These are phyloP conservation scores for Gossypioides kirkii DNA, from an alignment of 345 rosid species.

Conservation along the genomic window DNA sequence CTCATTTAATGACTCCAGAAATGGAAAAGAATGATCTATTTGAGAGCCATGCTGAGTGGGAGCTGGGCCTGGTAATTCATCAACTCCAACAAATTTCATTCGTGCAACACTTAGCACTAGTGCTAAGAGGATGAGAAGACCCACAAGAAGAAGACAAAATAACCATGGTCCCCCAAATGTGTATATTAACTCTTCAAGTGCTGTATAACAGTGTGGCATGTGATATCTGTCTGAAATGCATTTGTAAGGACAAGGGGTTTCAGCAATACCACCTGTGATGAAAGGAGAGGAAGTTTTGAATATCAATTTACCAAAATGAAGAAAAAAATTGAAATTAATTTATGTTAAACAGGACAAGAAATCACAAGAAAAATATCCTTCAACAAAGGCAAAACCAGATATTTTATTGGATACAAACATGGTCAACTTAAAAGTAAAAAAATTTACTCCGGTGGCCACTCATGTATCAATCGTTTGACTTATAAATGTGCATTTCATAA, in stretches of 20 bases:
- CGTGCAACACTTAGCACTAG: conserved; percentile 95
- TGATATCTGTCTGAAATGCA: conserved; percentile 93
- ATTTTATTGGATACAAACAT: too few species aligned
- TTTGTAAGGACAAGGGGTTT: conserved; percentile 88
- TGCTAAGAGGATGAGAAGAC: conserved; percentile 85
- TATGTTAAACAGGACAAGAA: neutral
- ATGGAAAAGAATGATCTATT: conserved; percentile 92
- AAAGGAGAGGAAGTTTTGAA: neutral
- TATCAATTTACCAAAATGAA: neutral
- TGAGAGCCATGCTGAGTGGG: conserved; percentile 92
- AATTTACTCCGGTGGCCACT: too few species aligned
- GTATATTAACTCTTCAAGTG: conserved; percentile 95
- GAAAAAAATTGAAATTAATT: neutral
- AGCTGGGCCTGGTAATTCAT: conserved; percentile 85
- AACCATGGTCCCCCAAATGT: conserved; percentile 99
- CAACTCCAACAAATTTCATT: conserved; percentile 93
- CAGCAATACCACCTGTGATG: conserved; percentile 78
- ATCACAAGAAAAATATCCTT: neutral
- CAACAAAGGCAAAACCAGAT: neutral
- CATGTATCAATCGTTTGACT: too few species aligned
- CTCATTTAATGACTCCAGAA: conserved; percentile 95
- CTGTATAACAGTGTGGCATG: conserved; percentile 94
- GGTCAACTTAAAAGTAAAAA: too few species aligned
- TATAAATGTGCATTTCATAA: too few species aligned
- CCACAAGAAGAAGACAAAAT: conserved; percentile 79